Base-by-base conservation (phyloP, 805 yeast species). In the Lipomyces starkeyi region DNA sequence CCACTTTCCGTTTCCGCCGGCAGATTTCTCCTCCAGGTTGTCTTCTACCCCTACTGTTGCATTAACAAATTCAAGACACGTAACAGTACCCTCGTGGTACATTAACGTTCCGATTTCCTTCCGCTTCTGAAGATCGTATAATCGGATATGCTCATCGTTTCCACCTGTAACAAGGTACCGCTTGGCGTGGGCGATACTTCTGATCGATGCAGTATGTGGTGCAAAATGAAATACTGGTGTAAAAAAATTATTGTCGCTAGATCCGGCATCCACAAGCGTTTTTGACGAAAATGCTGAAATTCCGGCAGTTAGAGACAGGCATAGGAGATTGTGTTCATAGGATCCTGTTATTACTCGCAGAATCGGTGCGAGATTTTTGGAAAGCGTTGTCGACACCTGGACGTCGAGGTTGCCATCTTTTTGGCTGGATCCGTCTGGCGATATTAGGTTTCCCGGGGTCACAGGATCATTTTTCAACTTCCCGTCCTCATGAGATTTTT, bases 151-250 rank as follows among this genome's bases (percentile, higher is more conserved):
- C 78, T 95, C 98, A 77, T 95, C 99, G 77, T 94, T 94, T 3
- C 97, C 88, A 3, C 98, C 99, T 2, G 97, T 90, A 2, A 93
- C 98, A 55, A 95, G 81, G 76, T 92, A 93, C 75, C 97, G 83
- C 74, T 86, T 89, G 35, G 95, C 91, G 25, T 88, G 82, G 71
- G 94, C 97, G 72, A 95, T 83, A 59, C 95, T 84, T 78, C 93
- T 89, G 65, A 95, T 91, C 47, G 97, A 90, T 62, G 92, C 83
- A 0, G 97, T 83, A 79, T 95, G 99, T 0, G 99, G 97, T 74
- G 94, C 92, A 80, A 95, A 94, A 78, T 95, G 98, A 82, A 95
- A 95, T 56, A 95, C 88, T 2, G 98, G 97, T 58, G 92, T 93
- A 80, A 95, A 95, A 9, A 91, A 83, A 32, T 77, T 77, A 4